Conservation (phyloP, 495 filamentous ascomycete genomes). For the Xylona heveae region DNA sequence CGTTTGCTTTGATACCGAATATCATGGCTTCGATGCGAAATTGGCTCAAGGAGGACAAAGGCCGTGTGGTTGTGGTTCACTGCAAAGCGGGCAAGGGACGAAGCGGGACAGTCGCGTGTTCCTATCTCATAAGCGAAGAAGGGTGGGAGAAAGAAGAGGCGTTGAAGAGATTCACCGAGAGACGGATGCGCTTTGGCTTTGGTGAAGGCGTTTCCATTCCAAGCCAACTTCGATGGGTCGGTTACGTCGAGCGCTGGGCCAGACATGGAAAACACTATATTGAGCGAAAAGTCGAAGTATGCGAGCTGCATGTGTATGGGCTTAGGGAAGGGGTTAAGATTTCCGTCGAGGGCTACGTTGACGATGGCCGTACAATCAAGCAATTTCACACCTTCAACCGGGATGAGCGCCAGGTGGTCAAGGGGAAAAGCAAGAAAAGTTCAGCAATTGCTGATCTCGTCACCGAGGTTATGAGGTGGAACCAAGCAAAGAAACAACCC, state of each 20-base stretch:
- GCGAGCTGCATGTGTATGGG: slow-evolving; percentile 82
- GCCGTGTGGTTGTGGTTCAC: slow-evolving; percentile 70
- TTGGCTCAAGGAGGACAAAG: slow-evolving; percentile 45
- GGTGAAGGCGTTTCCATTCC: slow-evolving; percentile 85
- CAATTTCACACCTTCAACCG: slow-evolving; percentile 60
- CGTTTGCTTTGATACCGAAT: slow-evolving; percentile 66
- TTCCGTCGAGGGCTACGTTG: slow-evolving; percentile 61
- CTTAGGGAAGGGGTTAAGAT: slow-evolving; percentile 75
- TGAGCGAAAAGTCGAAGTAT: slow-evolving; percentile 62
- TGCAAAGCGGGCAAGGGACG: slow-evolving; percentile 95
- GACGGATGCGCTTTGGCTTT: slow-evolving; percentile 75
- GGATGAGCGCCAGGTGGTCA: slow-evolving; percentile 54
- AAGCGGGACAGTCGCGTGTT: slow-evolving; percentile 71
- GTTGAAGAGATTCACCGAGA: slow-evolving; percentile 59
- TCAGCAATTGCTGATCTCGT: neutral
- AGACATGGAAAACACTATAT: slow-evolving; percentile 56
- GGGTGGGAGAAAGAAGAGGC: slow-evolving; percentile 69
- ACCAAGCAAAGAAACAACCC: slow-evolving; percentile 8
- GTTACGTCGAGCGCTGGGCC: slow-evolving; percentile 81
- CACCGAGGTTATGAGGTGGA: slow-evolving; percentile 5
- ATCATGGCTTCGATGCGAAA: slow-evolving; percentile 83
- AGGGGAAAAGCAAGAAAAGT: neutral
- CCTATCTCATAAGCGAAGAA: slow-evolving; percentile 76
- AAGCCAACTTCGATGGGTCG: slow-evolving; percentile 69
- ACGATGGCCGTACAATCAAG: slow-evolving; percentile 74